Evolutionary conservation across 148 eudicot species (phyloP), one percentile per base, ranked within the genome.

Genomic region (Fagopyrum esculentum): DNA sequence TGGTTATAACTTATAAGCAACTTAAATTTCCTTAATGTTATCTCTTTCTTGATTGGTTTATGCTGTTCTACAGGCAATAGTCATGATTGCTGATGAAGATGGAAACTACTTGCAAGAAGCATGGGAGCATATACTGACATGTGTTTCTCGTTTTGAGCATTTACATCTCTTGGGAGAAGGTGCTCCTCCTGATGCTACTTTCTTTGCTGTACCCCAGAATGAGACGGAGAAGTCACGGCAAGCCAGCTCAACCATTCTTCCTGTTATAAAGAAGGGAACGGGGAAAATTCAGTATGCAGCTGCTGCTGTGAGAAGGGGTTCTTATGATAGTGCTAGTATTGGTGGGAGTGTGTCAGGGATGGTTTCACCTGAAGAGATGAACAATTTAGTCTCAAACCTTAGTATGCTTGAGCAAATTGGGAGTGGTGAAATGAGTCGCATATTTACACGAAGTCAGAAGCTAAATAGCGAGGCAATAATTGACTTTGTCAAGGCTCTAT

Each of bases 351-450:
- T 83, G 63, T 85, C 97, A 76, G 94, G 88, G 44, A 87, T 82
- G 45, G 82, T 96, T 79, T 87, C 99, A 73, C 77, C 99, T 11
- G 98, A 96, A 71, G 98, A 96, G 87, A 86, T 96, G 87, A 89
- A 87, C 86, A 88, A 85, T 74, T 82, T 96, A 76, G 94, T 96
- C 80, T 81, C 93, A 45, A 89, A 92, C 83, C 82, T 96, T 78
- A 96, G 91, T 84, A 84, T 96, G 91, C 89, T 96, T 84, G 99
- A 96, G 80, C 99, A 92, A 91, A 97, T 96, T 84, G 98, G 87
- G 75, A 78, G 84, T 73, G 81, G 89, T 83, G 99, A 89, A 79
- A 86, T 92, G 90, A 96, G 80, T 80, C 91, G 99, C 63, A 92
- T 92, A 82, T 96, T 89, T 76, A 88, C 87, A 56, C 80, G 98